These are phyloP conservation scores for Podaxis pistillaris DNA, from an alignment of 768 basidiomycete genomes.

Conservation along the genomic window DNA sequence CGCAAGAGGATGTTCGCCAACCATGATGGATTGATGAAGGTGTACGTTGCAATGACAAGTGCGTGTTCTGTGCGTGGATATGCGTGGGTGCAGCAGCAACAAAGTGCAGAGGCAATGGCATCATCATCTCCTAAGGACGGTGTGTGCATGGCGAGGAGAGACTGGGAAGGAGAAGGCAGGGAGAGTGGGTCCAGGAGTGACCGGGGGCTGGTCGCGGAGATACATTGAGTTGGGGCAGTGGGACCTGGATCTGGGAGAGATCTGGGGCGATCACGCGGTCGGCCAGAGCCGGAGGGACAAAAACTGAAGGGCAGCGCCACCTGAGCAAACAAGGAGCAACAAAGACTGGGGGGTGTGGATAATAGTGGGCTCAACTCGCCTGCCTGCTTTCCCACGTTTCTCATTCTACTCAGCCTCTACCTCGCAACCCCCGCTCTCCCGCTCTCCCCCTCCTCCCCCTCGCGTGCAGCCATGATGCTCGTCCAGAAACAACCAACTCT, in stretches of 20 bases:
- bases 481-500: slow-evolving; percentile 43
- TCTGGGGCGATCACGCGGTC: slow-evolving; percentile 12
- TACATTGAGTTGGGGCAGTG: neutral
- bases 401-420: slow-evolving; percentile 22
- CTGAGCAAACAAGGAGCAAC: slow-evolving; percentile 23
- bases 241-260: neutral
- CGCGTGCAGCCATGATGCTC: slow-evolving; percentile 42
- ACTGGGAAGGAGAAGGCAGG: neutral
- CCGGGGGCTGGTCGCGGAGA: neutral
- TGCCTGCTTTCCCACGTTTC: slow-evolving; percentile 18
- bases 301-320: slow-evolving; percentile 1
- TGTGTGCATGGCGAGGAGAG: neutral
- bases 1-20: neutral
- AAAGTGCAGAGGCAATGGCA: neutral
- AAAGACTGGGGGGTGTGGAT: slow-evolving; percentile 13
- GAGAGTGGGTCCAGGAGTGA: neutral
- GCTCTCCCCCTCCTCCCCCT: slow-evolving; percentile 20
- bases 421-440: slow-evolving; percentile 20
- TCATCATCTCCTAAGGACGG: neutral
- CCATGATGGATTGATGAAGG: neutral
- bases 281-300: slow-evolving; percentile 19
- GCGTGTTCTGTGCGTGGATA: neutral
- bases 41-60: neutral
- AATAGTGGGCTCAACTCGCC: neutral
- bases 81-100: neutral